Base-by-base conservation (phyloP, 139 green algal genomes). In the Volvox reticuliferus region DNA sequence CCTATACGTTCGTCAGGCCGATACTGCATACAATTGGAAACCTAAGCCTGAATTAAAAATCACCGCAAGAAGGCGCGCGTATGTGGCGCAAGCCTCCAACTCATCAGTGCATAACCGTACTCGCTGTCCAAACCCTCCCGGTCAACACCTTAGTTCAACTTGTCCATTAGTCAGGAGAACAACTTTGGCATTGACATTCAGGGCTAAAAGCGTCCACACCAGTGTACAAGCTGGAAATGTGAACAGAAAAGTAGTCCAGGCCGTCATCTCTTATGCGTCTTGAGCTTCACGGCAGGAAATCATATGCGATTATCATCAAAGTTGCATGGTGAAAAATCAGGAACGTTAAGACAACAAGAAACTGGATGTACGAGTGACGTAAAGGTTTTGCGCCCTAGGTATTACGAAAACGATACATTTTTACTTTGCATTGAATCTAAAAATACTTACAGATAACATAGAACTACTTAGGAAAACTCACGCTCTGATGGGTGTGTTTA, bases 121-220 rank as follows among this genome's bases (percentile, higher is more conserved):
- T 2, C 24, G 21, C 24, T 73, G 65, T 55, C 44, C 44, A 14
- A 26, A 28, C 67, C 67, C 24, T 30, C 24, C 28, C 28, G 13
- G 28, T 79, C 32, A 79, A n/a, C 28, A 79, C 71, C 71, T 79
- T 79, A 79, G 71, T 30, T 79, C 71, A 35, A 79, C 32, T 30
- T 20, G 22, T 35, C 71, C 71, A 18, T 2, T 79, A 2, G 21
- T 14, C 1, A 79, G 9, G 18, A 79, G 2, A 18, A 79, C 18
- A 33, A 36, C 71, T 30, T 79, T 79, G 20, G 71, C 71, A 30
- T 32, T 35, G 18, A 20, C 35, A 28, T 28, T 28, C 65, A 28
- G 21, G 21, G 65, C 65, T 2, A 73, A 12, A 30, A 73, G 21
- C 21, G 65, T 12, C 65, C 21, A 24, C 21, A 12, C 65, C 65